Base-by-base conservation (phyloP, 331 rosid species). In the Malus hybrid region DNA sequence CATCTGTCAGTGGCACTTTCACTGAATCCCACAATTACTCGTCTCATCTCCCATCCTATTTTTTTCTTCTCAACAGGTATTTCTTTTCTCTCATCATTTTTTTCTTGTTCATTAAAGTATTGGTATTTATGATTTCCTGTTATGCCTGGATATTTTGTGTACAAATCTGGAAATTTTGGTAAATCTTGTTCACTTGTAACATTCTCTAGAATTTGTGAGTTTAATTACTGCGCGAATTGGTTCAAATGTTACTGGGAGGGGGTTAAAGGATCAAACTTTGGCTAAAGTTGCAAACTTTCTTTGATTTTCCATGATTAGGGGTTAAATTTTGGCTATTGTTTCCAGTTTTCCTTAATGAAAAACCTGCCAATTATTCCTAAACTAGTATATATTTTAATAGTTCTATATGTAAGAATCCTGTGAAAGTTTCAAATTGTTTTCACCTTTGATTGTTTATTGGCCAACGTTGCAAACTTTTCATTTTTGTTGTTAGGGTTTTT, bases 141-240 rank as follows among this genome's bases (percentile, higher is more conserved):
- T 7, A 56, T 56, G 62, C 26, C 26, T 82, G 99, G 99, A 79
- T 87, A 88, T 24, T 24, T 24, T 24, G 24, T 24, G 24, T 24
- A 24, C 24, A 24, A 24, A 24, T 24, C 24, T 24, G 24, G 24
- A 24, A 24, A 39, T 39, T 39, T 39, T 39, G 10, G 46, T 10
- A 39, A 39, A 6, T 6, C 46, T 39, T 39, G 4, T 39, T 3
- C 46, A 24, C 24, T 24, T 24, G 24, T 24, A 1, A 24, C 24
- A 24, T 24, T 24, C 24, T 24, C 24, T 77, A 36, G 93, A 90
- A 2, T 2, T 39, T 39, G 1, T 39, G 46, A 1, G 29, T 8
- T 20, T 57, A 10, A 57, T 8, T 57, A n/a, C 29, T 20, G 63
- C 33, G 5, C 20, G 66, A 26, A 61, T 9, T 24, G 34, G 34